Evolutionary conservation across 768 basidiomycete species (phyloP).

Genomic region (Strobilomyces echinocephalus): DNA sequence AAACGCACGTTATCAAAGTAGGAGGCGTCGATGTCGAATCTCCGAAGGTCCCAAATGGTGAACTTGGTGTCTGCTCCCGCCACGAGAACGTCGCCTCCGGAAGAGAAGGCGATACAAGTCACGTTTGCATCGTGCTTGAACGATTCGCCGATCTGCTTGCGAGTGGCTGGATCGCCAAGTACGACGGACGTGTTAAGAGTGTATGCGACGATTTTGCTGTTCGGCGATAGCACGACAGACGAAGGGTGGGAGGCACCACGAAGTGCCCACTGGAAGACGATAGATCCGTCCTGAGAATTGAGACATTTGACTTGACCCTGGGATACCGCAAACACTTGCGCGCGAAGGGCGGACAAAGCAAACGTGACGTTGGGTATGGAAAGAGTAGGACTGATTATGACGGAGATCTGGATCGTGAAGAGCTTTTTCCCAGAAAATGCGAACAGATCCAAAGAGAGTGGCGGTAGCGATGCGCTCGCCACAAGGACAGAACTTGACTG

Average conservation of each 20-base stretch:
- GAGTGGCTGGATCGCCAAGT: conserved; percentile 7
- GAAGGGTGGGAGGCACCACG: conserved; percentile 7
- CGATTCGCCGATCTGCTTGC: conserved; percentile 8
- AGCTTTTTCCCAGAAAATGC: conserved; percentile 15
- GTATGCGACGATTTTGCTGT: conserved; percentile 14
- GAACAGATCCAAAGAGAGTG: conserved; percentile 18
- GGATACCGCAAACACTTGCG: conserved; percentile 12
- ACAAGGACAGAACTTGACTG: conserved; percentile 19
- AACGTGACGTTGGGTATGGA: conserved; percentile 2
- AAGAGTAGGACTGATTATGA: conserved; percentile 8
- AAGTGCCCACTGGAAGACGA: conserved; percentile 12
- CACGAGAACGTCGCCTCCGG: conserved; percentile 2
- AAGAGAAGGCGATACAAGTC: conserved; percentile 13
- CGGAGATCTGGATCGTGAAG: conserved; percentile 12
- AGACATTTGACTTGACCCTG: conserved; percentile 19
- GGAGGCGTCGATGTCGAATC: neutral
- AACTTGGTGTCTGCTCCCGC: conserved; percentile 8
- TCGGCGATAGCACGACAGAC: conserved; percentile 11
- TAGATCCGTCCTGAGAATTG: conserved; percentile 9
- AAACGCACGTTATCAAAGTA: conserved; percentile 3
- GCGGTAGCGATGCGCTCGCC: conserved; percentile 15
- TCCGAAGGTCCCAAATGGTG: conserved; percentile 13
- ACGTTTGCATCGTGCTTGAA: conserved; percentile 7
- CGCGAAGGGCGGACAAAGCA: conserved; percentile 8
- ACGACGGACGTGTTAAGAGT: conserved; percentile 6